phyloP scores from a whole-genome alignment of 805 yeast genomes.

The Wickerhamiella spandovensis region DNA sequence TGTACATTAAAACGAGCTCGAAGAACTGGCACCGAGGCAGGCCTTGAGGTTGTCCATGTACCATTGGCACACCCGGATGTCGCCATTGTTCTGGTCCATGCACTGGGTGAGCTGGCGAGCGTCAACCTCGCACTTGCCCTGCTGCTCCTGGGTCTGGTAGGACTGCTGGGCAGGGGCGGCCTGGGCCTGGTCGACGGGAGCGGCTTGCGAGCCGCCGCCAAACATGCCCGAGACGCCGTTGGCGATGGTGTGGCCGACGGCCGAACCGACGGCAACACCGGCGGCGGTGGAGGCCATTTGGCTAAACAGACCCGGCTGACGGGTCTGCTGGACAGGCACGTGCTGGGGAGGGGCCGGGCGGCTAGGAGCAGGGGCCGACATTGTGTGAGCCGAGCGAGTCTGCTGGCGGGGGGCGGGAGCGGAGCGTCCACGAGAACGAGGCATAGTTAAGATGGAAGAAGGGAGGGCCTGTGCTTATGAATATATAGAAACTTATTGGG shows the following conservation, averaged over 20 bases:
- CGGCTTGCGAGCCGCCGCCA: slow-evolving; percentile 53
- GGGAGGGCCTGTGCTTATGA: not conserved
- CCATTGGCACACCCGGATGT: slow-evolving; percentile 94
- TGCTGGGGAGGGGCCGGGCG: slow-evolving; percentile 39
- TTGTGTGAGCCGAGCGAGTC: slow-evolving; percentile 22
- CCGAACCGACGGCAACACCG: slow-evolving; percentile 98
- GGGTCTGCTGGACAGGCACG: slow-evolving; percentile 32
- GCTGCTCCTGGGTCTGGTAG: slow-evolving; percentile 29
- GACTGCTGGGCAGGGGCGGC: slow-evolving; percentile 27
- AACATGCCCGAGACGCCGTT: slow-evolving; percentile 86
- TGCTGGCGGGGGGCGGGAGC: slow-evolving; percentile 19
- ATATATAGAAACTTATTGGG: not conserved
- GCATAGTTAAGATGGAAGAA: slow-evolving; percentile 10
- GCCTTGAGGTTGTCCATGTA: slow-evolving; percentile 95
- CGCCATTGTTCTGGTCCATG: slow-evolving; percentile 83
- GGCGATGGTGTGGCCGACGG: slow-evolving; percentile 93
- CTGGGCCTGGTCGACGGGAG: slow-evolving; percentile 37
- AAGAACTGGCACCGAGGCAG: slow-evolving; percentile 86
- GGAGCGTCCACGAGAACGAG: slow-evolving; percentile 35
- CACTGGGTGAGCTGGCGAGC: slow-evolving; percentile 94
- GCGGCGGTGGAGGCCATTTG: slow-evolving; percentile 99
- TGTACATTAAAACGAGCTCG: slow-evolving; percentile 36
- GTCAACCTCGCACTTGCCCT: slow-evolving; percentile 67
- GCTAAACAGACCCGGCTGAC: slow-evolving; percentile 73
- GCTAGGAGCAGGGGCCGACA: slow-evolving; percentile 43